Evolutionary conservation across 169 alveolate genomes (phyloP).

Genomic region (Cystoisospora suis): DNA sequence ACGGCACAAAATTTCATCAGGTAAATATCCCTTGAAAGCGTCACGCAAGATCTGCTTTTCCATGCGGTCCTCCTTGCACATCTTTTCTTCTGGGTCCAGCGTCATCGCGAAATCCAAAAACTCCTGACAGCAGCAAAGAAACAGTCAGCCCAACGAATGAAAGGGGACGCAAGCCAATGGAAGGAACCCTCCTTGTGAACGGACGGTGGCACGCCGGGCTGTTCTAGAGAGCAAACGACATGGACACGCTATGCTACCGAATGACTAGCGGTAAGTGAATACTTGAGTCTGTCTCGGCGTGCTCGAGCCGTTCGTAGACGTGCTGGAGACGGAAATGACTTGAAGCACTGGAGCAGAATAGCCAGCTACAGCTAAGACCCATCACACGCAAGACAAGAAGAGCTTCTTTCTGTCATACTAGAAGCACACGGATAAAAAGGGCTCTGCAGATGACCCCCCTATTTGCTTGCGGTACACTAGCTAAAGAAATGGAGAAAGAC

Average conservation of each 20-base stretch:
- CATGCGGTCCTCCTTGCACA: slow-evolving; percentile 49
- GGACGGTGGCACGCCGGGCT: background rate
- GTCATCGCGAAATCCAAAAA: slow-evolving; percentile 76
- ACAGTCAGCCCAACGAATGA: background rate
- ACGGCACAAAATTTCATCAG: slow-evolving; percentile 85
- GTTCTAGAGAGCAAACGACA: background rate
- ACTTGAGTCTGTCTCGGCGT: background rate
- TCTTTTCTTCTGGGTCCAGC: slow-evolving; percentile 74
- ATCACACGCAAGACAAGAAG: too few species aligned
- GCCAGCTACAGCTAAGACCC: too few species aligned
- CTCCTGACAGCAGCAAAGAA: background rate
- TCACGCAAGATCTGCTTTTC: slow-evolving; percentile 84
- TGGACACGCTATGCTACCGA: background rate
- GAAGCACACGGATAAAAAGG: too few species aligned
- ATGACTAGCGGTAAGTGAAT: background rate
- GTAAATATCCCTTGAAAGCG: slow-evolving; percentile 82
- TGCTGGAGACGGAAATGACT: too few species aligned
- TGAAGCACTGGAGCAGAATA: too few species aligned
- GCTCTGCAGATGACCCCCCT: too few species aligned
- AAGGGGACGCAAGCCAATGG: background rate
- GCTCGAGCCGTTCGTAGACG: background rate
- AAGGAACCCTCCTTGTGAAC: background rate
- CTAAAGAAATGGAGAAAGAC: too few species aligned
- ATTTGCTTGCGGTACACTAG: too few species aligned
- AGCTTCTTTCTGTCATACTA: too few species aligned